A percentile compares a stretch with the other conserved stretches of the same genome.
Conservation (phyloP, 345 rosid species). For the Noccaea caerulescens region DNA sequence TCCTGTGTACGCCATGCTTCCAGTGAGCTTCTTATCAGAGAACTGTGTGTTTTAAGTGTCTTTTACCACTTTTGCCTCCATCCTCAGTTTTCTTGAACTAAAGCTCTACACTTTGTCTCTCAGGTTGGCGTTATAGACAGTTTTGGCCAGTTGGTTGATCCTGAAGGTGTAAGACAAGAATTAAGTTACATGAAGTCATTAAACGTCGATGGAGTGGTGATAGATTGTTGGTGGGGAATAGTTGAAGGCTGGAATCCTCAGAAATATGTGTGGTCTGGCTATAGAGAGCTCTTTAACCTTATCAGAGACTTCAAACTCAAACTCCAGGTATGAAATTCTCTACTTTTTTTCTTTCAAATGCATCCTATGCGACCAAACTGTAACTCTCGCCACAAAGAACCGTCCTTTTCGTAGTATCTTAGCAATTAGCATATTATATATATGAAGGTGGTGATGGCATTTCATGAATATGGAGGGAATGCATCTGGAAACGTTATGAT, state of each 20-base stretch:
- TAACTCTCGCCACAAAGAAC: background rate
- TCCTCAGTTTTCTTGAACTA: slow-evolving; percentile 20
- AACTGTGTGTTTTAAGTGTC: slow-evolving; percentile 17
- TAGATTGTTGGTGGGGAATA: slow-evolving; percentile 99
- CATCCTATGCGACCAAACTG: slow-evolving; percentile 19
- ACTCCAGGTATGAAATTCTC: slow-evolving; percentile 59
- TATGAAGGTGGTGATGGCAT: slow-evolving; percentile 91
- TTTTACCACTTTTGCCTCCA: background rate
- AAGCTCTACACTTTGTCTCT: slow-evolving; percentile 34
- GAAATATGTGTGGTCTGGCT: slow-evolving; percentile 94
- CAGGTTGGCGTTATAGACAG: slow-evolving; percentile 73
- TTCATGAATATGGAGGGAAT: slow-evolving; percentile 82
- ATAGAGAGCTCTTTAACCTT: slow-evolving; percentile 75
- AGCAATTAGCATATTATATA: slow-evolving; percentile 32
- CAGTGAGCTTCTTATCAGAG: slow-evolving; percentile 56
- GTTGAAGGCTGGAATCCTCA: slow-evolving; percentile 95
- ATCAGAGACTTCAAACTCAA: slow-evolving; percentile 80
- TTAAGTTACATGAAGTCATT: slow-evolving; percentile 72
- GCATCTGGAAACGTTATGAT: slow-evolving; percentile 57
- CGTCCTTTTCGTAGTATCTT: background rate
- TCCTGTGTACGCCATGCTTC: slow-evolving; percentile 80
- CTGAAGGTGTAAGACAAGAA: slow-evolving; percentile 71
- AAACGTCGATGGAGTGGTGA: slow-evolving; percentile 75
- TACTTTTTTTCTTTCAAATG: background rate
- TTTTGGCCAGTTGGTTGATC: slow-evolving; percentile 81